Evolutionary conservation across 495 filamentous ascomycete species (phyloP), one percentile per base, ranked within the genome.

Genomic region (Cryomyces minteri): DNA sequence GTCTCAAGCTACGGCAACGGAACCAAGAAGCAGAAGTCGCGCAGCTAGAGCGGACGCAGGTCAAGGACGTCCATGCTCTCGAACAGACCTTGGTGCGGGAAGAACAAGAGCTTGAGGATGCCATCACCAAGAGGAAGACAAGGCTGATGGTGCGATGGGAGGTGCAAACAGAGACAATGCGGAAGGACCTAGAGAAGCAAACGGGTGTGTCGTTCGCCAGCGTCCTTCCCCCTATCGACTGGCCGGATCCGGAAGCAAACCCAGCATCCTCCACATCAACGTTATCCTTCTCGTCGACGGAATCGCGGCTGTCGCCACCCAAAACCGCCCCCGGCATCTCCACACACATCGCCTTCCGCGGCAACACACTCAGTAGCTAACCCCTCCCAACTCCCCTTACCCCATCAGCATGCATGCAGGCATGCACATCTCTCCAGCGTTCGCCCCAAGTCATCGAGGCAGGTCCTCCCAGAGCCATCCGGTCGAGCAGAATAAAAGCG

Each of bases 1-100:
- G 51, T 11, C 50, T 53, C 28, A 49, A 36, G 39, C 6, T 43
- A 29, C 32, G 50, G 5, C 28, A 5, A 7, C 36, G 39, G 41
- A 9, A 44, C 40, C 51, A 53, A 37, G 53, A 51, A 14, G 25
- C 31, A 29, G 53, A 76, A 41, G 65, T 82, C 48, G 76, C 82
- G 51, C 74, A 79, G 48, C 65, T 84, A 5, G 62, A 74, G 4
- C 67, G 67, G 31, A 70, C 78, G 29, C 81, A 87, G 61, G 71
- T 73, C 43, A 60, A 60, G 28, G 82, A 90, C 59, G 60, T 80
- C 31, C 62, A 71, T 4, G 59, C 60, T 8, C 48, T 84, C 39
- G 61, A 63, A 9, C 67, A 68, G n/a, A 67, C 67, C 46, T 67
- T 73, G 47, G 53, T 54, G 10, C 60, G 68, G 38, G 70, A 74